Conservation (phyloP, 306 rosid genomes). For the Dicorynia guianensis region DNA sequence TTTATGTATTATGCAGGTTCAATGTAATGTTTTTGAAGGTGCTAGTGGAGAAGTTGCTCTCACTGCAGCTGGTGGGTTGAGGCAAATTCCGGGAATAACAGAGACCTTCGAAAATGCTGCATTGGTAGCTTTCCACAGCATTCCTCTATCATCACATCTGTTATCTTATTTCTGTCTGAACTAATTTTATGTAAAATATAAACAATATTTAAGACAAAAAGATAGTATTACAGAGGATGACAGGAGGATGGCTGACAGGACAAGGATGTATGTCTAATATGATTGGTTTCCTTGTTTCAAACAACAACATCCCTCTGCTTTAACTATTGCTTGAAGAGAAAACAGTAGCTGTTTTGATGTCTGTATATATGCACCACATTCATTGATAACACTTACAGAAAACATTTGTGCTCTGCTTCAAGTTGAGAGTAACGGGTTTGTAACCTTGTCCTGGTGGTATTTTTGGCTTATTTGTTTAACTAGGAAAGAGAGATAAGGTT, state of each 20-base stretch:
- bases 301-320: constrained; percentile 24
- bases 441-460: not conserved
- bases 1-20: constrained; percentile 66
- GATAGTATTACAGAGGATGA: constrained; percentile 18
- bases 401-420: constrained; percentile 1
- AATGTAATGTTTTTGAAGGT: constrained; percentile 91
- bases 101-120: constrained; percentile 87
- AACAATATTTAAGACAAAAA: constrained; percentile 30
- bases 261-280: not conserved
- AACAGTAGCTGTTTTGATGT: constrained; percentile 5
- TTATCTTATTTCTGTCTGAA: constrained; percentile 18
- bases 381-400: constrained; percentile 12
- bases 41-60: constrained; percentile 82
- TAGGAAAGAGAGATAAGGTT: constrained; percentile 2
- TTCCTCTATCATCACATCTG: constrained; percentile 25
- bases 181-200: not conserved
- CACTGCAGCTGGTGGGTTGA: constrained; percentile 85
- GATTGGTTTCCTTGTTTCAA: constrained; percentile 26
- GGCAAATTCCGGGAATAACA: constrained; percentile 79
- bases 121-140: constrained; percentile 58
- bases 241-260: not conserved
- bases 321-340: constrained; percentile 1
- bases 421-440: constrained; percentile 8
- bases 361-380: constrained; percentile 10
- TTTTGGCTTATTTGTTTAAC: not conserved